These are phyloP conservation scores for Hypoxylon sp. DNA, from an alignment of 2,329 filamentous ascomycete species.

Conservation along the genomic window DNA sequence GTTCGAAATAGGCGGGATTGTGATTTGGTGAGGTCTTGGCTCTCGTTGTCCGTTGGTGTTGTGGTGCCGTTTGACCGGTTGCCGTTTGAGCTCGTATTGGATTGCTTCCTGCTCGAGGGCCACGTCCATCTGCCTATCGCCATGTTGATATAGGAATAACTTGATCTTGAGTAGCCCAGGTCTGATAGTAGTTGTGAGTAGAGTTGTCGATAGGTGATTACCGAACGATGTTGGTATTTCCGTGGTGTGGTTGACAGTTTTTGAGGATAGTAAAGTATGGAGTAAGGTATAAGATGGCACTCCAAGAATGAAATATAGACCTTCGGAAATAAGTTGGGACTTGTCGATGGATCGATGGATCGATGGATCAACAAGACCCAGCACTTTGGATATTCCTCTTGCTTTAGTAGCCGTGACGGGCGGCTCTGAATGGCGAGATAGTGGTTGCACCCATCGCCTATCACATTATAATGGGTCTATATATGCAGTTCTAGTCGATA, in stretches of 20 bases:
- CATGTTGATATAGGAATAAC: slow-evolving; percentile 23
- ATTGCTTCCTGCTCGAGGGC: slow-evolving; percentile 40
- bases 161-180: not conserved
- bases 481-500: slow-evolving; percentile 22
- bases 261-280: not conserved
- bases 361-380: not conserved
- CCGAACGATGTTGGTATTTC: not conserved
- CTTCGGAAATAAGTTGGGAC: slow-evolving; percentile 1
- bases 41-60: slow-evolving; percentile 41
- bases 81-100: slow-evolving; percentile 41
- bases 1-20: slow-evolving; percentile 40
- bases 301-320: not conserved
- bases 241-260: slow-evolving; percentile 2
- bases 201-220: not conserved
- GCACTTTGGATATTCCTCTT: slow-evolving; percentile 7
- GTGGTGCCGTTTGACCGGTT: slow-evolving; percentile 39
- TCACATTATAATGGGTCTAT: slow-evolving; percentile 35
- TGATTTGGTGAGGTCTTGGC: slow-evolving; percentile 35
- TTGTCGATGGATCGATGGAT: not conserved
- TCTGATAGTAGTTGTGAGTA: not conserved
- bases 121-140: slow-evolving; percentile 43
- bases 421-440: slow-evolving; percentile 26
- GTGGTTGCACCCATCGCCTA: slow-evolving; percentile 28
- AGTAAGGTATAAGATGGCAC: slow-evolving; percentile 16
- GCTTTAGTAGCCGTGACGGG: slow-evolving; percentile 14